phyloP scores from a whole-genome alignment of 345 rosid species.

The Eucalyptus globulus region DNA sequence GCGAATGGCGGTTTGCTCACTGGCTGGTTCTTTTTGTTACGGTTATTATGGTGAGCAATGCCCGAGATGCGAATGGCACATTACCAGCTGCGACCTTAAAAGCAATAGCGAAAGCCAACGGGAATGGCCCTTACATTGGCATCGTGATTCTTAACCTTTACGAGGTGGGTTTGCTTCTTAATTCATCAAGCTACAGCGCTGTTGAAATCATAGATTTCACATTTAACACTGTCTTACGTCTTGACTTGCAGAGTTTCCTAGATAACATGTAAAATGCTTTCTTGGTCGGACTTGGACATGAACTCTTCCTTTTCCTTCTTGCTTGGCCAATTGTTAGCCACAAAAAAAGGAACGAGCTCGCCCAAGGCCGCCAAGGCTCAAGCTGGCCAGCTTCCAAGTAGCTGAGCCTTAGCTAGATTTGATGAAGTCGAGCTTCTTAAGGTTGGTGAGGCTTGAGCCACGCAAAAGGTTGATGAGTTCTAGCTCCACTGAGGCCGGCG shows the following conservation, averaged over 20 bases:
- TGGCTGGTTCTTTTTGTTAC: not conserved
- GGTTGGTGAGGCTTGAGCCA: not conserved
- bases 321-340: not conserved
- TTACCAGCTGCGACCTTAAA: not conserved
- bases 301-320: not conserved
- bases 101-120: not conserved
- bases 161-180: not conserved
- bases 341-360: not conserved
- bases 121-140: not conserved
- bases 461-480: not conserved
- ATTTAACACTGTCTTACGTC: not conserved
- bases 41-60: not conserved
- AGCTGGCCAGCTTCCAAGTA: not conserved
- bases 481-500: accelerated
- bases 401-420: not conserved
- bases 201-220: not conserved
- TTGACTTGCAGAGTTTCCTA: not conserved
- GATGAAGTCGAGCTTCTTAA: accelerated
- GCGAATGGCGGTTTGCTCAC: not conserved
- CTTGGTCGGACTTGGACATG: not conserved
- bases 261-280: not conserved
- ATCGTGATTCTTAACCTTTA: not conserved
- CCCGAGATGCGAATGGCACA: not conserved
- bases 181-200: not conserved
- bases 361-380: not conserved